Conservation (phyloP, 768 basidiomycete genomes). For the Serendipita sp. region DNA sequence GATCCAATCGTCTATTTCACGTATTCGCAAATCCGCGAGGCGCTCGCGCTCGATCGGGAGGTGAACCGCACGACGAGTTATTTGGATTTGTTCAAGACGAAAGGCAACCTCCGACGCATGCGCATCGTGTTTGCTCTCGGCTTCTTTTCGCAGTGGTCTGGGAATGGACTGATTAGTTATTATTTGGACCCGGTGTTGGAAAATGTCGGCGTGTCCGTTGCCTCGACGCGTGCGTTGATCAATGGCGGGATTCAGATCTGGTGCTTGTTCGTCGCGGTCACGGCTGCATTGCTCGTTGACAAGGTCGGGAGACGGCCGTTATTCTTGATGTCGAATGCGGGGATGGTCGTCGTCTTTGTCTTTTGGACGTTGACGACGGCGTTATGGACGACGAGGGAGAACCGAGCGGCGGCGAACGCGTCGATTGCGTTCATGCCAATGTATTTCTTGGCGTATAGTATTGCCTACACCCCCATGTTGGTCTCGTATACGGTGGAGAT, state of each 20-base stretch:
- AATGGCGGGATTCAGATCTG: slow-evolving; percentile 41
- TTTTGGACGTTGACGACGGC: slow-evolving; percentile 35
- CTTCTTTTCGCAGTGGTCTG: slow-evolving; percentile 44
- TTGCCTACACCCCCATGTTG: slow-evolving; percentile 66
- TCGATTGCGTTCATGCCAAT: slow-evolving; percentile 54
- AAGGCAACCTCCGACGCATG: slow-evolving; percentile 39
- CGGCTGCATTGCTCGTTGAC: slow-evolving; percentile 35
- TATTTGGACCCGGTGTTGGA: slow-evolving; percentile 35
- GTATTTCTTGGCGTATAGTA: slow-evolving; percentile 38
- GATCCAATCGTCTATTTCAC: neutral
- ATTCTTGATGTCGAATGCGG: slow-evolving; percentile 33
- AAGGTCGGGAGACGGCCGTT: slow-evolving; percentile 33
- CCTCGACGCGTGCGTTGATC: slow-evolving; percentile 17
- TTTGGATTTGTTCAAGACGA: slow-evolving; percentile 29
- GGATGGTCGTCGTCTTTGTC: slow-evolving; percentile 18
- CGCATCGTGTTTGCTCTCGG: slow-evolving; percentile 42
- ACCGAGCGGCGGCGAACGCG: slow-evolving; percentile 26
- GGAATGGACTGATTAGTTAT: slow-evolving; percentile 32
- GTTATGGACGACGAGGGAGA: slow-evolving; percentile 21
- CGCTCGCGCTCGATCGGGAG: slow-evolving; percentile 46
- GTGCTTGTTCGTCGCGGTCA: slow-evolving; percentile 39
- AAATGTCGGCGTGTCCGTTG: slow-evolving; percentile 25
- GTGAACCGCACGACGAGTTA: slow-evolving; percentile 34
- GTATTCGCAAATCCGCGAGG: slow-evolving; percentile 40
- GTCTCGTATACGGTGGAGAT: slow-evolving; percentile 59